Conservation (phyloP, 345 rosid species). For the Aquilaria sinensis region DNA sequence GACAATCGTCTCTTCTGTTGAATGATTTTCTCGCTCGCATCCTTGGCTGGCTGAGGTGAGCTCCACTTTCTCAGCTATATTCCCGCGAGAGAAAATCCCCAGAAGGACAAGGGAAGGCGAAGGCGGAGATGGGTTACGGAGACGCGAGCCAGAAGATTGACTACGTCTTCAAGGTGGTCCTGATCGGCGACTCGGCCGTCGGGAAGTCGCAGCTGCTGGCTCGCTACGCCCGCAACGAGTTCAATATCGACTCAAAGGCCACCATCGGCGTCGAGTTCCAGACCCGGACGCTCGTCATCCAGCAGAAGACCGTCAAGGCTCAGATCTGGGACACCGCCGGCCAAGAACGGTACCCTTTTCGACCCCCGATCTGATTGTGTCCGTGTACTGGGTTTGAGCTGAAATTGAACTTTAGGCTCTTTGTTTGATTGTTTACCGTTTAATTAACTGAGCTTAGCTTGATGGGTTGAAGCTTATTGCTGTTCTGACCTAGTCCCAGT, state of each 20-base stretch:
- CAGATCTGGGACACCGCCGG: slow-evolving; percentile 17
- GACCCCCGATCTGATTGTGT: too few species aligned
- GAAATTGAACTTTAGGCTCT: too few species aligned
- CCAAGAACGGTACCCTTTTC: slow-evolving; percentile 15
- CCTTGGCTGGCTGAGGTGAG: too few species aligned
- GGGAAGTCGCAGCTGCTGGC: slow-evolving; percentile 38
- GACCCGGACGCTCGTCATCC: slow-evolving; percentile 6
- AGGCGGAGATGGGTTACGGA: slow-evolving; percentile 19
- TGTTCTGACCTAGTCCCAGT: too few species aligned
- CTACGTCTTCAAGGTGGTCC: slow-evolving; percentile 43
- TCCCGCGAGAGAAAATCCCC: too few species aligned
- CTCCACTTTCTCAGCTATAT: too few species aligned
- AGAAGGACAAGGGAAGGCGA: slow-evolving; percentile 7
- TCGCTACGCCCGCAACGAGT: slow-evolving; percentile 38
- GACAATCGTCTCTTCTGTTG: too few species aligned
- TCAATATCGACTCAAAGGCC: slow-evolving; percentile 40
- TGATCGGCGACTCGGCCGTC: slow-evolving; percentile 27
- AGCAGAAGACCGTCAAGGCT: slow-evolving; percentile 14
- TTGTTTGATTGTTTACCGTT: too few species aligned
- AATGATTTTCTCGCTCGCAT: too few species aligned
- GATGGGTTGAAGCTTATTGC: too few species aligned
- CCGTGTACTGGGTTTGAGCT: too few species aligned
- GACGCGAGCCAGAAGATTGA: slow-evolving; percentile 40
- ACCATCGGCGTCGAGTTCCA: slow-evolving; percentile 31
- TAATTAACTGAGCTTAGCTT: too few species aligned